Conservation (phyloP, 352 stramenopile species). For the Hyphochytrium catenoides region DNA sequence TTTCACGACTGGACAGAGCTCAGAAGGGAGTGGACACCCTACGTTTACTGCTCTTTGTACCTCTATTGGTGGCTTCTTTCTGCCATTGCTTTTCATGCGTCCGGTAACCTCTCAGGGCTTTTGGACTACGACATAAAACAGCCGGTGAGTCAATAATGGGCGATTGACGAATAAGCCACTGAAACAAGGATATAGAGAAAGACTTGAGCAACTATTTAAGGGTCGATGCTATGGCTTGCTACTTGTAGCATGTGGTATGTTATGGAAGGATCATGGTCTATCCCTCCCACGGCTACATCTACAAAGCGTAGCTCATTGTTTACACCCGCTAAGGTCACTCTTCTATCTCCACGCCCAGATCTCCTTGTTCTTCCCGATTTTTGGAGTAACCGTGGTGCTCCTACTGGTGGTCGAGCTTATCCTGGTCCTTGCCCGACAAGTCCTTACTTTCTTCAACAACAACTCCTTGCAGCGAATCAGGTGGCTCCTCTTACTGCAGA, state of each 20-base stretch:
- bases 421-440: too few relatives aligned
- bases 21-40: conserved; percentile 52
- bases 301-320: background rate
- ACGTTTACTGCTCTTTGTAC: conserved; percentile 59
- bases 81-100: conserved; percentile 37
- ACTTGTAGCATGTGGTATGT: too few relatives aligned
- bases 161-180: too few relatives aligned
- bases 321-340: background rate
- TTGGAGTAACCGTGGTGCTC: conserved; percentile 46
- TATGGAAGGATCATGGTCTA: background rate
- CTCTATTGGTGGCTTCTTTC: conserved; percentile 58
- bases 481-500: conserved; percentile 9
- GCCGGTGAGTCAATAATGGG: conserved; percentile 18
- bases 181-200: too few relatives aligned
- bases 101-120: conserved; percentile 32
- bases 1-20: conserved; percentile 58
- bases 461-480: conserved; percentile 25
- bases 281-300: background rate
- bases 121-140: conserved; percentile 56
- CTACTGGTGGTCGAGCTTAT: conserved; percentile 37
- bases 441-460: too few relatives aligned
- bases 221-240: too few relatives aligned
- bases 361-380: conserved; percentile 56
- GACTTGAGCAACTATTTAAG: too few relatives aligned
- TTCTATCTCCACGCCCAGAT: conserved; percentile 18